A percentile compares a stretch with the other conserved stretches of the same genome.
Conservation (phyloP, 2,329 filamentous ascomycete genomes). For the Exophiala oligosperma region DNA sequence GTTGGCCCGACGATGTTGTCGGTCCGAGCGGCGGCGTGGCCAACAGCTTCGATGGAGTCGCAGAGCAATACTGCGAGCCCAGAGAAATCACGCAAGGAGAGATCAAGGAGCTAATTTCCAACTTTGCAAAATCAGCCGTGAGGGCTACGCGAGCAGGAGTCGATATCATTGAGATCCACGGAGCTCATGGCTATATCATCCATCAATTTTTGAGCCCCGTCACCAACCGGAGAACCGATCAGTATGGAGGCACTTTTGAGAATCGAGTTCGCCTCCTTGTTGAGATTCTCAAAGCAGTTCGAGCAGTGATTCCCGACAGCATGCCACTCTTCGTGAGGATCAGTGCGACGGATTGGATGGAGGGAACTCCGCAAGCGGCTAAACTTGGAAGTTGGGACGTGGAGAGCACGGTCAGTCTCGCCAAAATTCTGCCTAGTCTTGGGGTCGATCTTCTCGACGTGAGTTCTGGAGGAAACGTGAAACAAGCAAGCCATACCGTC, state of each 20-base stretch:
- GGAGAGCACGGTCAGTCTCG: constrained; percentile 64
- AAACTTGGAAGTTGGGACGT: constrained; percentile 61
- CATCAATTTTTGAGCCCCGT: constrained; percentile 68
- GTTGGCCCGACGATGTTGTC: constrained; percentile 55
- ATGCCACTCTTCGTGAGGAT: constrained; percentile 74
- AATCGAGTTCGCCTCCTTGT: constrained; percentile 68
- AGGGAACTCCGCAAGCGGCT: constrained; percentile 47
- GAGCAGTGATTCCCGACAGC: constrained; percentile 61
- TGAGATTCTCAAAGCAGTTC: constrained; percentile 64
- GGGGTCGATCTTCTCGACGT: constrained; percentile 85
- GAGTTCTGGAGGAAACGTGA: too few relatives aligned
- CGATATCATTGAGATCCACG: constrained; percentile 77
- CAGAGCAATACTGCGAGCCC: constrained; percentile 41
- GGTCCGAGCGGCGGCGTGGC: constrained; percentile 42
- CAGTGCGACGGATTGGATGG: constrained; percentile 73
- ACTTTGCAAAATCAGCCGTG: constrained; percentile 43
- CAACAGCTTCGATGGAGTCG: constrained; percentile 8
- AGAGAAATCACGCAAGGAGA: constrained; percentile 67
- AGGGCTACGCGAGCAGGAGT: constrained; percentile 68
- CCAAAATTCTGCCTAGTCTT: constrained; percentile 64
- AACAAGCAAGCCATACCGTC: too few relatives aligned
- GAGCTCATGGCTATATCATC: constrained; percentile 75
- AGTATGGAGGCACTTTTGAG: constrained; percentile 52
- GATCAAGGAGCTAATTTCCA: constrained; percentile 50
- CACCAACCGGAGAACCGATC: constrained; percentile 64